phyloP scores from a whole-genome alignment of 2,329 filamentous ascomycete genomes.

The Paramyrothecium sp. region DNA sequence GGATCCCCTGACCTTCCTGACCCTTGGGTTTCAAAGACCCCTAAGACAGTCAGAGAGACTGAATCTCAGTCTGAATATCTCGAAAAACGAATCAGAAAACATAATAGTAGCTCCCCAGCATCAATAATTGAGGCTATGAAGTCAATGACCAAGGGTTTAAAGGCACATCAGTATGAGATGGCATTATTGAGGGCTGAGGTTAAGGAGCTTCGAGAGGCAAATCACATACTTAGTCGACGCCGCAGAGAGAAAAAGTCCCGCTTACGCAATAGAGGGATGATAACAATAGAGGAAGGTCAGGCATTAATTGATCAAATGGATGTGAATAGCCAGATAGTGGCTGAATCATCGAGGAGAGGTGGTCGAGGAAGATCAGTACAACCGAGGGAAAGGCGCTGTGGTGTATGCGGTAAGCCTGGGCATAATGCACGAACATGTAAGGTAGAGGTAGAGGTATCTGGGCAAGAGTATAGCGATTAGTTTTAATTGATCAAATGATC shows the following conservation, averaged over 20 bases:
- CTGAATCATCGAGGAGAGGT: no score
- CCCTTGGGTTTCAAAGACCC: no score
- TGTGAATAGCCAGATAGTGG: neutral
- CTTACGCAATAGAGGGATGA: neutral
- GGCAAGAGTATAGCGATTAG: no score
- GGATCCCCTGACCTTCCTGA: no score
- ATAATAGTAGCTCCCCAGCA: no score
- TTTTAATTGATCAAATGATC: neutral
- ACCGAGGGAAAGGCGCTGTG: no score
- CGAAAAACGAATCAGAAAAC: neutral
- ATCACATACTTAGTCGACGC: neutral
- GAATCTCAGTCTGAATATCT: no score
- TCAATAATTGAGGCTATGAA: neutral
- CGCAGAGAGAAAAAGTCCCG: neutral
- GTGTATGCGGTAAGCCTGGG: no score
- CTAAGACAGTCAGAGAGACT: no score
- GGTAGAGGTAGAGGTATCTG: no score
- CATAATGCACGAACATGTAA: no score
- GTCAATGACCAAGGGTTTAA: neutral
- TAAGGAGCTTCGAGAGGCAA: neutral
- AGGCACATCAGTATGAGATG: neutral
- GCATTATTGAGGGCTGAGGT: neutral
- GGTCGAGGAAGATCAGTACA: no score
- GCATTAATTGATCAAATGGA: neutral
- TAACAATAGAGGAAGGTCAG: neutral